phyloP scores from a whole-genome alignment of 768 basidiomycete species.

The Podaxis mareebaensis region DNA sequence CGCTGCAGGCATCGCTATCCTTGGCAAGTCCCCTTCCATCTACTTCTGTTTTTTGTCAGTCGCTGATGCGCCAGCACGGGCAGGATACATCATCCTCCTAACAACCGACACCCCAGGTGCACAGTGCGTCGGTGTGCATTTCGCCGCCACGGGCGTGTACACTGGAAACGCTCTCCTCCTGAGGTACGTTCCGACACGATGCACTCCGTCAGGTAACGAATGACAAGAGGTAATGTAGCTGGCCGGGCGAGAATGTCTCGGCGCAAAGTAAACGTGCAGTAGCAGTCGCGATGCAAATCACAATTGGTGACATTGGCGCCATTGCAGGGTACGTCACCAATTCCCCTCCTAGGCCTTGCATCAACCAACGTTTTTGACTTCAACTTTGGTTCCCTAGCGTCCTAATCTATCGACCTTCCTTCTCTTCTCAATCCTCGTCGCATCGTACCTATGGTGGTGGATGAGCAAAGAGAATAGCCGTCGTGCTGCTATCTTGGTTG shows the following conservation, averaged over 20 bases:
- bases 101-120: conserved; percentile 48
- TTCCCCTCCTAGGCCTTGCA: background rate
- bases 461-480: conserved; percentile 54
- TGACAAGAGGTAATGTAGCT: conserved; percentile 30
- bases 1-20: conserved; percentile 47
- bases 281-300: conserved; percentile 64
- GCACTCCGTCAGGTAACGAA: background rate
- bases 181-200: conserved; percentile 33
- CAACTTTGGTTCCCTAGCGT: conserved; percentile 32
- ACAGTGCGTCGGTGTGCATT: conserved; percentile 58
- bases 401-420: conserved; percentile 55
- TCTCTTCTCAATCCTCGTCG: conserved; percentile 44
- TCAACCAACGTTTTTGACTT: background rate
- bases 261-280: conserved; percentile 67
- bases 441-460: conserved; percentile 44
- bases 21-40: conserved; percentile 35
- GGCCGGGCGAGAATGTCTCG: conserved; percentile 70
- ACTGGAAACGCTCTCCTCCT: conserved; percentile 58
- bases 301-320: conserved; percentile 61
- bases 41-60: background rate
- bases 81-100: conserved; percentile 58
- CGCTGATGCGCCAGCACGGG: background rate
- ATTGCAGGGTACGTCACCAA: conserved; percentile 42
- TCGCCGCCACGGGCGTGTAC: conserved; percentile 57
- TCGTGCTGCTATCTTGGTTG: conserved; percentile 32